Conservation (phyloP, 176 grass and related monocot genomes). For the Pontederia paniculata region DNA sequence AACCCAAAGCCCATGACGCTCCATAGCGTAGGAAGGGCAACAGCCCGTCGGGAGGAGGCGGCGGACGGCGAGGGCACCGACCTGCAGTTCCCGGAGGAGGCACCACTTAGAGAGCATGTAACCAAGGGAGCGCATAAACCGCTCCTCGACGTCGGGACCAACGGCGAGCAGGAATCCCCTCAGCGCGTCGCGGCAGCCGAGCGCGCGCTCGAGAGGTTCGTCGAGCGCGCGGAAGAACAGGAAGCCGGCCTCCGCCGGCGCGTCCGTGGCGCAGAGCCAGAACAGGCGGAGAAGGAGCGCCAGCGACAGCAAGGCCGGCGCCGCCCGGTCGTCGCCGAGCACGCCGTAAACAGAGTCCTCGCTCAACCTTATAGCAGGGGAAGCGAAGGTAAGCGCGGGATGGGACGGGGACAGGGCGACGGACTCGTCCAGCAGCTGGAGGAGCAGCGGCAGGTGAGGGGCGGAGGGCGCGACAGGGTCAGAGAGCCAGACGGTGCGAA, state of each 20-base stretch:
- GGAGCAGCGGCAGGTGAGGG: slow-evolving; percentile 30
- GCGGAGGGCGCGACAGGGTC: slow-evolving; percentile 18
- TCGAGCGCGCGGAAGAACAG: slow-evolving; percentile 58
- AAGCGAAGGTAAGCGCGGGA: slow-evolving; percentile 27
- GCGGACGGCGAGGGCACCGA: neutral
- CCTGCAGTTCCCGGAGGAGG: slow-evolving; percentile 52
- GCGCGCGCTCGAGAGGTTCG: slow-evolving; percentile 23
- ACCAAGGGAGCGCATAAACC: slow-evolving; percentile 62
- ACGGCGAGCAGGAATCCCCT: slow-evolving; percentile 33
- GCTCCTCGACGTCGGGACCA: slow-evolving; percentile 57
- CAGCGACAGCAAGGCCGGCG: slow-evolving; percentile 41
- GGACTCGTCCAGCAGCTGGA: slow-evolving; percentile 51
- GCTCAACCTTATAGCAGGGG: slow-evolving; percentile 19
- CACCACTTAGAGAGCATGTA: slow-evolving; percentile 95
- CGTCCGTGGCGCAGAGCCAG: slow-evolving; percentile 57
- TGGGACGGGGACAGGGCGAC: slow-evolving; percentile 33
- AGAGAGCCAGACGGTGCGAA: slow-evolving; percentile 48
- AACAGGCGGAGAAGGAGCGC: slow-evolving; percentile 67
- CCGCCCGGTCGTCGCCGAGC: slow-evolving; percentile 10
- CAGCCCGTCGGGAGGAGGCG: neutral
- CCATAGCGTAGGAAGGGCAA: slow-evolving; percentile 35
- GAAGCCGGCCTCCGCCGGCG: slow-evolving; percentile 55
- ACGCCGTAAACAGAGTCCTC: slow-evolving; percentile 16
- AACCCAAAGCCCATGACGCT: slow-evolving; percentile 52
- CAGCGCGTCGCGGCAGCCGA: slow-evolving; percentile 30